Evolutionary conservation across 495 filamentous ascomycete genomes (phyloP).

Genomic region (Hapsidospora chrysogenum): DNA sequence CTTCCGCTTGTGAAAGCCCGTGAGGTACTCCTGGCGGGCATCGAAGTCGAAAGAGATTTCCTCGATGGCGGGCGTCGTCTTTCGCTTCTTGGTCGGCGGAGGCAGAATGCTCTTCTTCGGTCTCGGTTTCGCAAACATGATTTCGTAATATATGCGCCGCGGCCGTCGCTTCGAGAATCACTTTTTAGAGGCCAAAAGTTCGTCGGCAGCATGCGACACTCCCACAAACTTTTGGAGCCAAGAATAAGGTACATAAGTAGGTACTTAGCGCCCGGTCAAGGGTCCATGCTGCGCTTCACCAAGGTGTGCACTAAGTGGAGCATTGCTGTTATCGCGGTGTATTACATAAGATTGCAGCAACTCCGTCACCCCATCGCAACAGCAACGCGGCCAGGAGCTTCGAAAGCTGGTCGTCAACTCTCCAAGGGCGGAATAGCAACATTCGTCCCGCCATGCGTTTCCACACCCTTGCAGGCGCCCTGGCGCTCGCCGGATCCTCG

Average conservation of each 20-base stretch:
- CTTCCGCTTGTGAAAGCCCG: constrained; percentile 94
- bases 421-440: constrained; percentile 2
- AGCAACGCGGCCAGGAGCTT: constrained; percentile 2
- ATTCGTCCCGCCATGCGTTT: constrained; percentile 36
- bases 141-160: neutral
- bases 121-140: constrained; percentile 31
- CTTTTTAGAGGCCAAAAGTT: too few species aligned
- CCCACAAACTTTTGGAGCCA: too few species aligned
- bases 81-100: constrained; percentile 48
- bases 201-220: too few species aligned
- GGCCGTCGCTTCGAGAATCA: too few species aligned
- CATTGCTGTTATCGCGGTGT: too few species aligned
- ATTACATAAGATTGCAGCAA: too few species aligned
- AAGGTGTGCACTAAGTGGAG: too few species aligned
- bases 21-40: constrained; percentile 70
- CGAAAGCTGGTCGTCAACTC: constrained; percentile 5
- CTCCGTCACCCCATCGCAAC: neutral
- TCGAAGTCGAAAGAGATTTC: constrained; percentile 71
- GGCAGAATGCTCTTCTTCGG: constrained; percentile 26
- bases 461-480: constrained; percentile 39
- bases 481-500: constrained; percentile 40
- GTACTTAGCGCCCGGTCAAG: too few species aligned
- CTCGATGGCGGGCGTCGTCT: constrained; percentile 40
- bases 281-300: too few species aligned
- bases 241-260: too few species aligned